Evolutionary conservation across 169 alveolate genomes (phyloP).

Genomic region (Plasmodium reichenowi): DNA sequence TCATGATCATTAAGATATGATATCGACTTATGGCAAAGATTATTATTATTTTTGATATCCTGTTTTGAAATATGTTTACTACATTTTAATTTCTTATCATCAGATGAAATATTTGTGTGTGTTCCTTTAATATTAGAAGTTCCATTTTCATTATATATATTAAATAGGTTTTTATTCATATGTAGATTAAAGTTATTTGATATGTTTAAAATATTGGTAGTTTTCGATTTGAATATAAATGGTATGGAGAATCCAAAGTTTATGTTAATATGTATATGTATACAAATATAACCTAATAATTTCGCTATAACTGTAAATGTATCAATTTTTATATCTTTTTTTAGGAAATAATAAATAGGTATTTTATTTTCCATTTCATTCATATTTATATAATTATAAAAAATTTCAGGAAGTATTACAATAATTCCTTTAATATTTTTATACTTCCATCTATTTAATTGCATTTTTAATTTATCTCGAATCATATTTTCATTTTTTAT

Average conservation of each 20-base stretch:
- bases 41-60: neutral
- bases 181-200: slow-evolving; percentile 17
- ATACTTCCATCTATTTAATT: slow-evolving; percentile 25
- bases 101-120: neutral
- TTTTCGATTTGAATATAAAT: slow-evolving; percentile 35
- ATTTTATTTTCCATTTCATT: slow-evolving; percentile 26
- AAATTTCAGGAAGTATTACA: slow-evolving; percentile 51
- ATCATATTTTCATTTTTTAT: slow-evolving; percentile 2
- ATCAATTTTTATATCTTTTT: slow-evolving; percentile 49
- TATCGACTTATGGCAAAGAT: neutral
- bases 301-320: slow-evolving; percentile 57
- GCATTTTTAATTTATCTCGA: slow-evolving; percentile 15
- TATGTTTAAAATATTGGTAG: slow-evolving; percentile 39
- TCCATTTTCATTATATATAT: neutral
- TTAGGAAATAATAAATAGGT: slow-evolving; percentile 42
- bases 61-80: neutral
- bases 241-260: slow-evolving; percentile 68
- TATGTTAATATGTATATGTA: slow-evolving; percentile 47
- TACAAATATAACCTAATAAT: slow-evolving; percentile 63
- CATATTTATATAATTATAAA: slow-evolving; percentile 44
- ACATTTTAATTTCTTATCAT: neutral
- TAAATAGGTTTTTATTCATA: neutral
- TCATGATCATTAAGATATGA: neutral
- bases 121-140: neutral
- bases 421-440: slow-evolving; percentile 59